Percentiles rank a stretch among this genome's conserved stretches.
Conservation (phyloP, 1,139 yeast genomes). For the Yamadazyma triangularis region DNA sequence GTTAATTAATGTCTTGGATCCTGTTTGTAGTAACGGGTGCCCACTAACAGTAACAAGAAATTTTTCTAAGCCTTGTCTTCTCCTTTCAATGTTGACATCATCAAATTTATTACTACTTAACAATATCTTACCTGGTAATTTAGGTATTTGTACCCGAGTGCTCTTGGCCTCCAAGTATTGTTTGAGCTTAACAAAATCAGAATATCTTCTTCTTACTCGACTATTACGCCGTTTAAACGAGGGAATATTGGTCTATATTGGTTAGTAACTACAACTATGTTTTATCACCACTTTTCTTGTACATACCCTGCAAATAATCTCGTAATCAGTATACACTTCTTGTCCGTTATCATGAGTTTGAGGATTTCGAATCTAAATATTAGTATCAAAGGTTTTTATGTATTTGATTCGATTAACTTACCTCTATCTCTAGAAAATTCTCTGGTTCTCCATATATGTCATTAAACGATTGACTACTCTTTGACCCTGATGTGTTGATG, state of each 20-base stretch:
- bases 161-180: slow-evolving; percentile 72
- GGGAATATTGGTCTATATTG: slow-evolving; percentile 73
- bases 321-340: slow-evolving; percentile 84
- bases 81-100: slow-evolving; percentile 77
- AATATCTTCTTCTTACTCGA: slow-evolving; percentile 78
- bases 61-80: slow-evolving; percentile 80
- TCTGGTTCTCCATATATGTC: slow-evolving; percentile 94
- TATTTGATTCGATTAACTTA: too few relatives aligned
- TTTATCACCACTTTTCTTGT: too few relatives aligned
- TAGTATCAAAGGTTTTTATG: too few relatives aligned
- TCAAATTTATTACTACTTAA: slow-evolving; percentile 70
- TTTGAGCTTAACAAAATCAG: slow-evolving; percentile 82
- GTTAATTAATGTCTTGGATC: slow-evolving; percentile 74
- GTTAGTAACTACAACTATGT: too few relatives aligned
- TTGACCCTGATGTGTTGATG: slow-evolving; percentile 29
- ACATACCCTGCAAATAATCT: slow-evolving; percentile 63
- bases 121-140: slow-evolving; percentile 79
- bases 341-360: slow-evolving; percentile 71
- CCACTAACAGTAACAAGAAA: slow-evolving; percentile 82
- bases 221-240: slow-evolving; percentile 68
- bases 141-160: slow-evolving; percentile 76
- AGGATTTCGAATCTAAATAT: slow-evolving; percentile 46
- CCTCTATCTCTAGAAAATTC: slow-evolving; percentile 89
- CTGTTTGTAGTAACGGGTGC: slow-evolving; percentile 90
- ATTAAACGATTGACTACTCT: slow-evolving; percentile 64